Evolutionary conservation across 768 basidiomycete species (phyloP).

Genomic region (Leccinum ochraceum): DNA sequence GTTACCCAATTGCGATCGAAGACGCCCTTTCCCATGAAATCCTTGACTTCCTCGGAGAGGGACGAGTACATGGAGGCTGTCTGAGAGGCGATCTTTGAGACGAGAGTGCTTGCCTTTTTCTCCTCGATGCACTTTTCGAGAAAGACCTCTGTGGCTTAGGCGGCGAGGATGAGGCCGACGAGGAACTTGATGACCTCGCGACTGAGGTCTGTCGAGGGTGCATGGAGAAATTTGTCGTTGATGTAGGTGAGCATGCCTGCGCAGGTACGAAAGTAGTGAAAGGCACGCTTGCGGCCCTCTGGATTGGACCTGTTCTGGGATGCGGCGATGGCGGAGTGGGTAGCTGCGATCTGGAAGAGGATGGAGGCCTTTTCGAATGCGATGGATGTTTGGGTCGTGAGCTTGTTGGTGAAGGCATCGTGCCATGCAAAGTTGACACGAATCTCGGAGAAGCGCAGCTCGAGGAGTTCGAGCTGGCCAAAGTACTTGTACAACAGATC

Average conservation of each 20-base stretch:
- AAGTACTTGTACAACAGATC: slow-evolving; percentile 99
- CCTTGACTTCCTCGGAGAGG: slow-evolving; percentile 90
- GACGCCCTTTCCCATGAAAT: slow-evolving; percentile 95
- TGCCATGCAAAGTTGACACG: slow-evolving; percentile 96
- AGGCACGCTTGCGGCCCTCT: slow-evolving; percentile 91
- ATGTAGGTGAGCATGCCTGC: slow-evolving; percentile 98
- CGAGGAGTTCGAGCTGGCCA: slow-evolving; percentile 95
- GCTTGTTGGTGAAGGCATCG: slow-evolving; percentile 94
- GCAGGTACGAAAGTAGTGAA: slow-evolving; percentile 85
- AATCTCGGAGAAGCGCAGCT: slow-evolving; percentile 95
- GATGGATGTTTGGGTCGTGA: slow-evolving; percentile 92
- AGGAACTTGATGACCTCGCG: slow-evolving; percentile 94
- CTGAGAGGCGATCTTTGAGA: slow-evolving; percentile 84
- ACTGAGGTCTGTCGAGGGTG: slow-evolving; percentile 92
- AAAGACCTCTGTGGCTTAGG: slow-evolving; percentile 93
- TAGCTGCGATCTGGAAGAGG: slow-evolving; percentile 93
- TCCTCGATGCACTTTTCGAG: slow-evolving; percentile 93
- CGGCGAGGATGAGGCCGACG: slow-evolving; percentile 78
- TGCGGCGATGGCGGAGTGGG: slow-evolving; percentile 88
- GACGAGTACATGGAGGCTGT: slow-evolving; percentile 78
- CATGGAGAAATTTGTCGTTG: slow-evolving; percentile 99
- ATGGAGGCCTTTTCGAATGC: slow-evolving; percentile 98
- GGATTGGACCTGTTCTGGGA: slow-evolving; percentile 85
- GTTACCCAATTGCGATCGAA: slow-evolving; percentile 95
- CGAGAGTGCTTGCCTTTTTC: slow-evolving; percentile 79